Conservation (phyloP, 1,284 basidiomycete species). For the Rhodotorula mucilaginosa region DNA sequence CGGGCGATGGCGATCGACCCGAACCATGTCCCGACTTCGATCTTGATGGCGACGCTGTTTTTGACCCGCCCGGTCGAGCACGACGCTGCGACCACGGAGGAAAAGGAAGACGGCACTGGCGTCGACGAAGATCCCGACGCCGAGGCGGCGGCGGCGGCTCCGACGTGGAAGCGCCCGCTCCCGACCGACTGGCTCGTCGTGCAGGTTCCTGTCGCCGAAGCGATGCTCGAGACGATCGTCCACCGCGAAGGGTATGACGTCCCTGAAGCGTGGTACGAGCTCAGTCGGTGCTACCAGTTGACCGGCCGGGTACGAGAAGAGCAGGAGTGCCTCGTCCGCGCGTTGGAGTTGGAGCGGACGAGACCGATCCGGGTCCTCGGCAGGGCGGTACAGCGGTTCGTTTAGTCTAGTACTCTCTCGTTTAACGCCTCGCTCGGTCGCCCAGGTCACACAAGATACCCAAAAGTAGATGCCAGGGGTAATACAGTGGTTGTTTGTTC, state of each 20-base stretch:
- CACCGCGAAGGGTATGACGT: constrained; percentile 71
- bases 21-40: constrained; percentile 69
- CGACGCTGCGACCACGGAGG: neutral
- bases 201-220: constrained; percentile 52
- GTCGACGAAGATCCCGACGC: neutral
- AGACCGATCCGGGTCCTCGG: constrained; percentile 47
- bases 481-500: neutral
- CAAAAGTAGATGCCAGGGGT: neutral
- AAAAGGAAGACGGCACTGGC: neutral
- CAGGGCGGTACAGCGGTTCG: constrained; percentile 29
- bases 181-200: constrained; percentile 60
- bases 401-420: neutral
- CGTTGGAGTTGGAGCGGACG: constrained; percentile 68
- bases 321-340: constrained; percentile 69
- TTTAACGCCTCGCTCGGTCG: neutral
- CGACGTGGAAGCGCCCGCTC: constrained; percentile 1
- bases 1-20: constrained; percentile 47
- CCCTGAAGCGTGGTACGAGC: constrained; percentile 86
- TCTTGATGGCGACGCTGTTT: constrained; percentile 73
- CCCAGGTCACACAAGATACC: neutral
- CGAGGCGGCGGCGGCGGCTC: neutral
- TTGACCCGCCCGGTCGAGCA: constrained; percentile 52
- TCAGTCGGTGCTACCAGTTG: constrained; percentile 71
- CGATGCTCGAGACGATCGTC: constrained; percentile 51
- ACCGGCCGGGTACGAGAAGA: constrained; percentile 61